Percentiles rank a stretch among this genome's conserved stretches.
Evolutionary conservation across 2,329 filamentous ascomycete species (phyloP).

Genomic region (Alternaria arbusti): DNA sequence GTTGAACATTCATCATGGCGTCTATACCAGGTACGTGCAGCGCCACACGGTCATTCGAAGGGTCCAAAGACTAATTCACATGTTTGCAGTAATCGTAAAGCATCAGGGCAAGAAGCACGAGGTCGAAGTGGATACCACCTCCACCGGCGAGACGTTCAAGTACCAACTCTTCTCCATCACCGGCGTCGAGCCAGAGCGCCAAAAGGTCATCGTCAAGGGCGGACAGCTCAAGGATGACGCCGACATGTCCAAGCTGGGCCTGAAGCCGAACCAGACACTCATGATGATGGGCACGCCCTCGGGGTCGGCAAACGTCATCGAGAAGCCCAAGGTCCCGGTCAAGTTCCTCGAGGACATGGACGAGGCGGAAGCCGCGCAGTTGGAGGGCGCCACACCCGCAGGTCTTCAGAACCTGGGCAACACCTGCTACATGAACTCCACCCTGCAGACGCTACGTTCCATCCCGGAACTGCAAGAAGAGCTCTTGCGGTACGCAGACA

Average conservation of each 20-base stretch:
- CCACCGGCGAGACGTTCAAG: slow-evolving; percentile 92
- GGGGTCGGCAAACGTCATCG: slow-evolving; percentile 66
- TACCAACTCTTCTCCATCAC: slow-evolving; percentile 94
- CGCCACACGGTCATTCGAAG: not conserved
- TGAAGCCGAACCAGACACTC: slow-evolving; percentile 85
- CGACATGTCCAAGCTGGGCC: slow-evolving; percentile 79
- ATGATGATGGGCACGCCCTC: slow-evolving; percentile 97
- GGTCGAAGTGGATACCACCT: slow-evolving; percentile 84
- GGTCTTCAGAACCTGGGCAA: slow-evolving; percentile 93
- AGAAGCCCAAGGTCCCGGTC: slow-evolving; percentile 76
- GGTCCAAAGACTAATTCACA: slow-evolving; percentile 25
- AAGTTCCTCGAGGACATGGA: slow-evolving; percentile 98
- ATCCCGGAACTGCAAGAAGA: slow-evolving; percentile 90
- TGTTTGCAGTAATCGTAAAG: slow-evolving; percentile 78
- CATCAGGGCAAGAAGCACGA: slow-evolving; percentile 96
- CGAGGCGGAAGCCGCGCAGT: slow-evolving; percentile 84
- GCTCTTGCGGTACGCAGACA: slow-evolving; percentile 67
- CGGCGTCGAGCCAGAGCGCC: slow-evolving; percentile 92
- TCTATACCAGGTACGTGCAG: slow-evolving; percentile 44
- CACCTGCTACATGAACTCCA: slow-evolving; percentile 98
- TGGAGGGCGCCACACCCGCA: slow-evolving; percentile 83
- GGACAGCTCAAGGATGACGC: slow-evolving; percentile 96
- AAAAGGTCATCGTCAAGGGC: slow-evolving; percentile 94
- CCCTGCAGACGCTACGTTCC: slow-evolving; percentile 84
- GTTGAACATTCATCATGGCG: slow-evolving; percentile 37